Evolutionary conservation across 148 eudicot genomes (phyloP).

Genomic region (Beta vulgaris): DNA sequence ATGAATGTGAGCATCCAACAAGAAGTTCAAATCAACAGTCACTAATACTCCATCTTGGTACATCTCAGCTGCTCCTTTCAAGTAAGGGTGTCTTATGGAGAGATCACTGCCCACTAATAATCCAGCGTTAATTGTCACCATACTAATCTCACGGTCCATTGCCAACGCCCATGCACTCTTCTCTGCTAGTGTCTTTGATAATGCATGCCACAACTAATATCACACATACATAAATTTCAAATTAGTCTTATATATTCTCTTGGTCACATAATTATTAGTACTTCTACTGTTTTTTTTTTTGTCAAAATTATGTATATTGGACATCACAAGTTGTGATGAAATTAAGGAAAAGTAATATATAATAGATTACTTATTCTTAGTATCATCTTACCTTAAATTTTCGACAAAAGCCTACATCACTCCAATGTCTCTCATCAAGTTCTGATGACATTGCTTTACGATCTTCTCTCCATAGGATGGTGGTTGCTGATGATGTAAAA

Average conservation of each 20-base stretch:
- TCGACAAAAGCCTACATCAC: constrained; percentile 52
- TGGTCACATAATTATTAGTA: too few species aligned
- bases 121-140: constrained; percentile 63
- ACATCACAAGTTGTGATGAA: too few species aligned
- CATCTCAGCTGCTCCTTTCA: constrained; percentile 85
- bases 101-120: constrained; percentile 42
- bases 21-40: constrained; percentile 47
- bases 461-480: constrained; percentile 59
- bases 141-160: constrained; percentile 61
- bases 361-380: too few species aligned
- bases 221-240: not conserved
- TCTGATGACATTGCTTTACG: constrained; percentile 22
- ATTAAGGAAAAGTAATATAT: too few species aligned
- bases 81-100: constrained; percentile 43
- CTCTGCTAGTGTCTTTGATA: constrained; percentile 66
- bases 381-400: constrained; percentile 71
- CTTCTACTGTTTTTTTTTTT: too few species aligned
- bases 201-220: constrained; percentile 66
- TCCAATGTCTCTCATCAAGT: constrained; percentile 63
- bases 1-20: constrained; percentile 50
- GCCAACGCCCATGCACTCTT: constrained; percentile 83
- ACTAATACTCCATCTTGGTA: constrained; percentile 59
- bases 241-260: not conserved
- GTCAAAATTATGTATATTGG: too few species aligned
- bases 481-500: constrained; percentile 57